Evolutionary conservation across 495 filamentous ascomycete species (phyloP), one percentile per base, ranked within the genome.

Genomic region (Trichoderma reesei): DNA sequence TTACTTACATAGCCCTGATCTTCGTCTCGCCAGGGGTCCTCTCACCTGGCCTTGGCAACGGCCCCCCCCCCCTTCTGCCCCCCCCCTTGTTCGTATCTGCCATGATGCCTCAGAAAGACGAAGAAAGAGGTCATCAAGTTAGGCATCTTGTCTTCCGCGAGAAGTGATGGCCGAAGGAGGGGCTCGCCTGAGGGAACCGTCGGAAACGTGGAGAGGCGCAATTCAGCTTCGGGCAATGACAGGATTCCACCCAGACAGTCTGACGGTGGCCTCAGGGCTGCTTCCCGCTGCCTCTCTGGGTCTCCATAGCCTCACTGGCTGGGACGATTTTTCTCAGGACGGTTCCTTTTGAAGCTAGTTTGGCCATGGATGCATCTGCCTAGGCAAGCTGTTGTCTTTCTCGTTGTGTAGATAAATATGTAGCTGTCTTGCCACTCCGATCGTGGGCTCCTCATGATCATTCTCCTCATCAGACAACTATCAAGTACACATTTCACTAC

Each of bases 261-360:
- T 14, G 51, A 34, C 51, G 20, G 51, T 33, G 51, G 31, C 20
- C 51, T 56, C 51, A 56, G 20, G 18, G 46, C 3, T 14, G 4
- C 42, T 46, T n/a, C 1, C 2, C 16, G 5, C 13, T 46, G 3
- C 16, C 37, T 1, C 3, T 48, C 20, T 48, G n/a, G 44, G 7
- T 16, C 44, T 56, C 51, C 51, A 56, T 56, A 56, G 51, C 51
- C 51, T 56, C 51, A 56, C 51, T n/a, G 34, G 51, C 7, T 39
- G 37, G 37, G 37, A 10, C 37, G 4, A 5, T 39, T 10, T 39
- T 39, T 39, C 37, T 39, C 51, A 33, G 11, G 51, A 26, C 11
- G 31, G 8, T n/a, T 56, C 20, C 6, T 14, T 56, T 3, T 20
- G 37, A 39, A 5, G 20, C 51, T 56, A 56, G 51, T 11, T 56